A percentile compares a stretch with the other conserved stretches of the same genome.
Conservation (phyloP, 1,284 basidiomycete genomes). For the Cryptococcus sp. region DNA sequence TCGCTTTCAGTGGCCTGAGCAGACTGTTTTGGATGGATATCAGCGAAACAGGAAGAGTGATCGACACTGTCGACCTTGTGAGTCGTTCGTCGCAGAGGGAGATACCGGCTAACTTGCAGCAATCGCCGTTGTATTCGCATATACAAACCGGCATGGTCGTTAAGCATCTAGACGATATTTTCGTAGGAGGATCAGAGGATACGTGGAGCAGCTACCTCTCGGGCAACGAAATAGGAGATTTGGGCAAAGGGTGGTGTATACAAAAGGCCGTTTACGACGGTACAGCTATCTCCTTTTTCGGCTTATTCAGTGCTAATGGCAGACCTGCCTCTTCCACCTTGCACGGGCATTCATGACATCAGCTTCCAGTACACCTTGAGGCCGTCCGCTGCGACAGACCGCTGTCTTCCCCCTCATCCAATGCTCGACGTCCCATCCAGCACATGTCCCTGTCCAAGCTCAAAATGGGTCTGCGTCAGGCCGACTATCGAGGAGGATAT, state of each 20-base stretch:
- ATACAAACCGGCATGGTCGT: conserved; percentile 29
- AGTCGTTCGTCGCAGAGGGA: conserved; percentile 3
- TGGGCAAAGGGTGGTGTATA: conserved; percentile 29
- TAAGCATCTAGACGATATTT: conserved; percentile 37
- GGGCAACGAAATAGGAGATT: conserved; percentile 15
- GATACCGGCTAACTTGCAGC: conserved; percentile 8
- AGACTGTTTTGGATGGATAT: conserved; percentile 30
- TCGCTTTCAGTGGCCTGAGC: conserved; percentile 17
- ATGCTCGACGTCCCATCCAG: conserved; percentile 26
- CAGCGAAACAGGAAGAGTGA: conserved; percentile 18
- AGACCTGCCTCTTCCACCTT: conserved; percentile 10
- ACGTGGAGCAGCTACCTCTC: conserved; percentile 29
- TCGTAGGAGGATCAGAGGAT: conserved; percentile 20
- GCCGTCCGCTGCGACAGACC: neutral
- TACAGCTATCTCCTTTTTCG: no score
- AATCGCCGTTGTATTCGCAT: conserved; percentile 25
- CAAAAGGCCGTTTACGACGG: conserved; percentile 9
- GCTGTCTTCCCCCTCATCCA: conserved; percentile 29
- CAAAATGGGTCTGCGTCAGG: conserved; percentile 26
- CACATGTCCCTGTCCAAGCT: conserved; percentile 19
- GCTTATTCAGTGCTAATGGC: neutral
- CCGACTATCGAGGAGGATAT: conserved; percentile 21
- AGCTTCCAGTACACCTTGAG: conserved; percentile 6
- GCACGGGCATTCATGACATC: conserved; percentile 7
- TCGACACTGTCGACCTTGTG: conserved; percentile 28